Base-by-base conservation (phyloP, 805 yeast genomes). In the Cyberlindnera maclurae region DNA sequence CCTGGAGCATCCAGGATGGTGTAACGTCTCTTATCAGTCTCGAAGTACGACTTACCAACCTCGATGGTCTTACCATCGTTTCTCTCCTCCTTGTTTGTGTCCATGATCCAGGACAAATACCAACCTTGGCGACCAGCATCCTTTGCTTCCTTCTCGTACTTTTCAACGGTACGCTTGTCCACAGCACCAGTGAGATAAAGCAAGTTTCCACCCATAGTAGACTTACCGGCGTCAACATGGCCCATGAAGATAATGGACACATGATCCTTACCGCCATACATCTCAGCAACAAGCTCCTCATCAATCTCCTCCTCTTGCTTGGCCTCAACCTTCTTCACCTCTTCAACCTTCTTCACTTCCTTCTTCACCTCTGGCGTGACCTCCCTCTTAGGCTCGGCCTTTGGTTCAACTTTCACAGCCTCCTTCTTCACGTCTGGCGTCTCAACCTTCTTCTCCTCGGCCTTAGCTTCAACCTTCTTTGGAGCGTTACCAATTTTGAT, bases 91-190 rank as follows among this genome's bases (percentile, higher is more conserved):
- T 87, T 89, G 70, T 94, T 93, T 54, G 97, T 90, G 64, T 93
- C 99, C 96, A 93, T 89, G 54, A 93, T 94, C 98, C 98, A 93
- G 8, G 97, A 89, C 53, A 93, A 71, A 63, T 93, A 93, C 99
- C 99, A 93, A 64, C 97, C 97, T 70, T 93, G 98, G 71, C 97
- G 84, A 64, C 98, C 97, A 33, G 97, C 97, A 55, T 93, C 99
- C 64, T 88, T 88, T 44, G 98, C 98, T 67, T 93, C 99, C 63
- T 89, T 79, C 70, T 93, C 97, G 61, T 90, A 90, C 65, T 93
- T 93, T 54, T 93, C 99, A 50, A 93, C 93, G 15, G 97, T 90
- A 70, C 99, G 85, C 73, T 93, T 93, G 65, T 93, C 98, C 44
- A 93, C 98, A 34, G 97, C 86, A 45, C 97, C 97, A 16, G 97